These are phyloP conservation scores for Ophidiomyces ophidiicola DNA, from an alignment of 2,329 filamentous ascomycete genomes.

Conservation along the genomic window DNA sequence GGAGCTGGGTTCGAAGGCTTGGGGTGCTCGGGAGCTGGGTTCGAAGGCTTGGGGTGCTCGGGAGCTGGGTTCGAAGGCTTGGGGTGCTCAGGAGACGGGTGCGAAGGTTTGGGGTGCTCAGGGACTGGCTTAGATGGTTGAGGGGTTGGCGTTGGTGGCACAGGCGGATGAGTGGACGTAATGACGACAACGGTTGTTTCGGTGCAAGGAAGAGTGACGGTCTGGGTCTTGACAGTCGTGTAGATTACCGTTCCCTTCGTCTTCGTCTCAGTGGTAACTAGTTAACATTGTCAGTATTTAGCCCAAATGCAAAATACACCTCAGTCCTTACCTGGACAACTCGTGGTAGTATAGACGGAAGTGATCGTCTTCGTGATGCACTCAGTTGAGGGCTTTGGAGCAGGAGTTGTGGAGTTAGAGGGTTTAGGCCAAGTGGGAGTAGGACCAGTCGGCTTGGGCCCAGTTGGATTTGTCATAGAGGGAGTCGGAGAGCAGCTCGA, in stretches of 20 bases:
- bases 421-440: background rate
- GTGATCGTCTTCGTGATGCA: slow-evolving; percentile 10
- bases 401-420: background rate
- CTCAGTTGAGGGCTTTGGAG: background rate
- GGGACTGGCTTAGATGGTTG: background rate
- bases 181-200: slow-evolving; percentile 13
- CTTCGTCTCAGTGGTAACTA: slow-evolving; percentile 16
- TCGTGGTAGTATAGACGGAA: slow-evolving; percentile 21
- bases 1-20: no score
- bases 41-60: background rate
- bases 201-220: slow-evolving; percentile 19
- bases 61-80: background rate
- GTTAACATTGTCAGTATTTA: background rate
- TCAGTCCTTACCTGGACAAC: slow-evolving; percentile 21
- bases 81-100: background rate
- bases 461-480: background rate
- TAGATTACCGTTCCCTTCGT: slow-evolving; percentile 18
- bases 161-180: no score
- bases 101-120: background rate
- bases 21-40: background rate
- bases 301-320: background rate
- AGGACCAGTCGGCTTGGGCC: background rate
- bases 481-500: background rate
- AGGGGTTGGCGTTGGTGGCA: slow-evolving; percentile 7
- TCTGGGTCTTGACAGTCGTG: slow-evolving; percentile 17